Evolutionary conservation across 2,329 filamentous ascomycete genomes (phyloP), one percentile per base, ranked within the genome.

Genomic region (Stromatinia cepivora): DNA sequence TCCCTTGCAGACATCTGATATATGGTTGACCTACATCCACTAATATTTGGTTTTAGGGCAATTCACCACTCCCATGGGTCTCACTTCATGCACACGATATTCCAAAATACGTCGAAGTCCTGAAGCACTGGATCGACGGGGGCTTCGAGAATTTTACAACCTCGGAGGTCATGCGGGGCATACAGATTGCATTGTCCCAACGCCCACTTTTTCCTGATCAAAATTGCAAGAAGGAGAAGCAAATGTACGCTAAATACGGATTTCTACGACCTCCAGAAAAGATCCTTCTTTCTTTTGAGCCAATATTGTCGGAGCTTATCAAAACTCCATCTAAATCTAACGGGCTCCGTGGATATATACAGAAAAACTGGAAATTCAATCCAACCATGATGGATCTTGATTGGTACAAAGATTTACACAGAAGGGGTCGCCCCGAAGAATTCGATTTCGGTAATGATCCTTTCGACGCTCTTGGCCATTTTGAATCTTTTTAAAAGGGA

Each of bases 371-470:
- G 61, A 64, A 22, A 25, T 64, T 64, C 31, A 64, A 64, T 1
- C 61, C 31, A 50, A 56, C 52, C 11, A 34, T 57, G 42, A 56
- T 56, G 39, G 52, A 57, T 31, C 9, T 15, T 9, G 50, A 66
- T 31, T 34, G 36, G 52, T 36, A 46, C 8, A 45, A 28, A 25
- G 11, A 56, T 57, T 22, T 53, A 22, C 5, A 34, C 46, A 66
- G 42, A 39, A 57, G 20, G 4, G 17, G 13, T 34, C 36, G 25
- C 7, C 10, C 22, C 7, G 5, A 42, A 11, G 46, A 36, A 1
- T 65, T 72, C 31, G 67, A 71, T 62, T 46, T 71, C 28, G 58
- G 69, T 1, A 58, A 52, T 17, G 61, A 73, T 63, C 72, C 69
- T 4, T 73, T 70, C 36, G 56, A 70, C 3, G 63, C 64, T n/a